Evolutionary conservation across 306 rosid genomes (phyloP), one percentile per base, ranked within the genome.

Genomic region (Coriaria nepalensis): DNA sequence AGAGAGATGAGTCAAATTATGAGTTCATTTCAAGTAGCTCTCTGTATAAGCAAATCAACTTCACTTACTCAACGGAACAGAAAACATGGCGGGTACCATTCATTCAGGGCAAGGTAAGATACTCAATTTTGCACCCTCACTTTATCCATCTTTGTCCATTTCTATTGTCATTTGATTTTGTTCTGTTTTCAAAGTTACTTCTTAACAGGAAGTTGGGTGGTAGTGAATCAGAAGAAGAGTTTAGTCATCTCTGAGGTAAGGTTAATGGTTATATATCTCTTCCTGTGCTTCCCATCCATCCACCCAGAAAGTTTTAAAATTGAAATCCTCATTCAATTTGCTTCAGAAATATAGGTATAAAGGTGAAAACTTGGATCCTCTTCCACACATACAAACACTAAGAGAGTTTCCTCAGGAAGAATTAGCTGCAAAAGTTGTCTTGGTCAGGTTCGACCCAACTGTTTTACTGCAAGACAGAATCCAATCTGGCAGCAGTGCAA

Each of bases 371-470:
- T 62, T 70, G 63, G 78, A 74, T 53, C 68, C 37, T 51, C 50
- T 84, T 49, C 95, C 94, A 7, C 73, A 67, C 65, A 51, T 84
- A 57, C 98, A 69, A 58, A 71, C 95, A 68, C 94, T 90, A 12
- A 56, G 76, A 65, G 70, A 79, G 8, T 84, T 85, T 65, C 82
- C 92, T 29, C 62, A 59, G 72, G 72, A 60, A 70, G 83, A 79
- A 72, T 94, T 90, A 41, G 63, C n/a, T 11, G 67, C 63, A 62
- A 90, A 90, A 69, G 82, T 75, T 61, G 81, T 69, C 53, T 55
- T 84, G 76, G 87, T 90, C 61, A 77, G 95, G 62, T 84, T 84
- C 67, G 95, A 90, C 67, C 77, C 95, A 60, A 71, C 70, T 61
- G 37, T 71, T 51, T 53, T 90, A 72, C 70, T 81, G 65, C 63